These are phyloP conservation scores for Hortiboletus rubellus DNA, from an alignment of 1,284 basidiomycete genomes.

Conservation along the genomic window DNA sequence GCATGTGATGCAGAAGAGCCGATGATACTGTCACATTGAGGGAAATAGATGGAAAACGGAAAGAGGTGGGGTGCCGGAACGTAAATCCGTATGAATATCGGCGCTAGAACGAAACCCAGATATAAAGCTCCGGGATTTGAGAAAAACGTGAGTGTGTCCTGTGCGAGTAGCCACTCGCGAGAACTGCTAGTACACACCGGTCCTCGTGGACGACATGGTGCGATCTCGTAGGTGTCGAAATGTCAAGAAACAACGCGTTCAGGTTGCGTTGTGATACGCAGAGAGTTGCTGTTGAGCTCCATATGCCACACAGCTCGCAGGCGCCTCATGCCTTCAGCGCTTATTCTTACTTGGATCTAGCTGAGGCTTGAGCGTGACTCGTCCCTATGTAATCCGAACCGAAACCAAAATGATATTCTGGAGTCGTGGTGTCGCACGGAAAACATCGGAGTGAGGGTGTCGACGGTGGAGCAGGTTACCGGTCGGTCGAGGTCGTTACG, in stretches of 20 bases:
- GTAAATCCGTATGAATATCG: slow-evolving; percentile 45
- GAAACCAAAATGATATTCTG: too few relatives aligned
- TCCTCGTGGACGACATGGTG: background rate
- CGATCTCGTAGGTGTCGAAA: background rate
- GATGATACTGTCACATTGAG: slow-evolving; percentile 47
- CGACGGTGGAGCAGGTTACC: too few relatives aligned
- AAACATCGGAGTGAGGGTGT: too few relatives aligned
- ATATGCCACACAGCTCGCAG: background rate
- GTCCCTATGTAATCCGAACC: too few relatives aligned
- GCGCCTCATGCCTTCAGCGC: background rate
- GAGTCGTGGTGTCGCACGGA: too few relatives aligned
- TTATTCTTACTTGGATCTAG: background rate
- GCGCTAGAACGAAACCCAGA: slow-evolving; percentile 37
- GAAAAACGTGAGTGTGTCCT: slow-evolving; percentile 42
- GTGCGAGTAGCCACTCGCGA: slow-evolving; percentile 28
- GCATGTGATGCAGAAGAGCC: slow-evolving; percentile 37
- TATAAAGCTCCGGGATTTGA: slow-evolving; percentile 22
- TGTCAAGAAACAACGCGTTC: background rate
- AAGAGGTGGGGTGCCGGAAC: slow-evolving; percentile 26
- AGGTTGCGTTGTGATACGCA: too few relatives aligned
- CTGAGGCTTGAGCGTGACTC: too few relatives aligned
- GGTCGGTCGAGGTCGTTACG: too few relatives aligned
- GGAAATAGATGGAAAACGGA: slow-evolving; percentile 21
- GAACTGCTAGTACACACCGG: background rate
- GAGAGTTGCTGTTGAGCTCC: too few relatives aligned